These are phyloP conservation scores for Flagelloscypha sp. DNA, from an alignment of 768 basidiomycete species.

Conservation along the genomic window DNA sequence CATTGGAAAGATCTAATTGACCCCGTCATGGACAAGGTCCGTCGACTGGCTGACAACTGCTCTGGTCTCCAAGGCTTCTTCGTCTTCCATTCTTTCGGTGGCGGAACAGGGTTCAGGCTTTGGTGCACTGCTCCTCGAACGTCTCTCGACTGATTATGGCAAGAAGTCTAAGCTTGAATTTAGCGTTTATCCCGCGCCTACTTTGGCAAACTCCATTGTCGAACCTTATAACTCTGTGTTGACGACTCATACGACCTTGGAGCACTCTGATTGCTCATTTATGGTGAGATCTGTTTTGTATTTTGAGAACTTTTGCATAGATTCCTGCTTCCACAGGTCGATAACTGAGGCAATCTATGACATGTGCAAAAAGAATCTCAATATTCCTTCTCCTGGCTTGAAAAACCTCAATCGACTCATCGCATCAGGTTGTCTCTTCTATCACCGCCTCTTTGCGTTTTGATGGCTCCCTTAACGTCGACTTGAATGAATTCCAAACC, in stretches of 20 bases:
- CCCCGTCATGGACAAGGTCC: conserved; percentile 92
- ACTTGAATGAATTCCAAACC: conserved; percentile 97
- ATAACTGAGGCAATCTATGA: conserved; percentile 99
- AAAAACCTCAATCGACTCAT: conserved; percentile 93
- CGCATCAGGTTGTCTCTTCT: conserved; percentile 96
- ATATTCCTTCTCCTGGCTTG: conserved; percentile 80
- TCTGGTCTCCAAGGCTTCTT: conserved; percentile 99
- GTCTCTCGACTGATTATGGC: conserved; percentile 96
- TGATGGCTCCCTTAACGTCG: conserved; percentile 95
- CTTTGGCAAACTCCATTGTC: conserved; percentile 91
- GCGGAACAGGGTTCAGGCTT: conserved; percentile 99
- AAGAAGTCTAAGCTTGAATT: conserved; percentile 99
- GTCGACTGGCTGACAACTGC: conserved; percentile 96
- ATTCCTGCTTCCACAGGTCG: too few relatives aligned
- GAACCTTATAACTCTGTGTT: conserved; percentile 98
- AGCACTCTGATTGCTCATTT: conserved; percentile 99
- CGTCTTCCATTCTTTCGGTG: conserved; percentile 99
- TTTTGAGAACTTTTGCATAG: too few relatives aligned
- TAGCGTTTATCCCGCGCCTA: conserved; percentile 93
- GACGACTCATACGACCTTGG: conserved; percentile 97
- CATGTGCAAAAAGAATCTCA: conserved; percentile 95
- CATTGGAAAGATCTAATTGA: conserved; percentile 98
- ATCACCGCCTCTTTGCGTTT: conserved; percentile 96
- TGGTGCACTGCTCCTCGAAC: conserved; percentile 93
- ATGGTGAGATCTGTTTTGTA: conserved; percentile 77